A percentile compares a stretch with the other conserved stretches of the same genome.
Conservation (phyloP, 257 asterid species). For the Przewalskia tangutica region DNA sequence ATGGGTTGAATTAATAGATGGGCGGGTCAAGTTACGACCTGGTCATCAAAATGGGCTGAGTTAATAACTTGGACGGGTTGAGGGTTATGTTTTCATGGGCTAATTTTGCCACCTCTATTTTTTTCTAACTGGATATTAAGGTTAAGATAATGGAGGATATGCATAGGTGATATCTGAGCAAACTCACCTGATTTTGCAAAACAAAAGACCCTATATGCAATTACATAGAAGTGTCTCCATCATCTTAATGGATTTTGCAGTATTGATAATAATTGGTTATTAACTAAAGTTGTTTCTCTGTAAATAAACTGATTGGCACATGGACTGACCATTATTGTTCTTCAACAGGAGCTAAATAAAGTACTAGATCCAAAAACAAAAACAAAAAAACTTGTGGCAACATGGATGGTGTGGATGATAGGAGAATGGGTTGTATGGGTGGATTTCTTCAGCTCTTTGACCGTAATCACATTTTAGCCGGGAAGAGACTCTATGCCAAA, state of each 20-base stretch:
- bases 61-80: too few species aligned
- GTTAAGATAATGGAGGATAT: background rate
- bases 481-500: constrained; percentile 43
- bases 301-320: background rate
- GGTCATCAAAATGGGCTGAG: too few species aligned
- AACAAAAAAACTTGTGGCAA: background rate
- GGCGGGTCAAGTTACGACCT: too few species aligned
- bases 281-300: background rate
- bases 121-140: background rate
- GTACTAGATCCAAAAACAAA: background rate
- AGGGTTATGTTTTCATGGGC: too few species aligned
- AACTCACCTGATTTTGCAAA: background rate
- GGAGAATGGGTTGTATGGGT: constrained; percentile 71
- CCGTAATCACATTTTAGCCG: constrained; percentile 61
- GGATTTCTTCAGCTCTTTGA: constrained; percentile 72
- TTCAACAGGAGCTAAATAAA: constrained; percentile 5
- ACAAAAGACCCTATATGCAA: background rate
- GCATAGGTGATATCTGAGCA: background rate
- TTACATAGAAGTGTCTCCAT: background rate
- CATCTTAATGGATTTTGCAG: background rate
- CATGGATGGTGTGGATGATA: constrained; percentile 6
- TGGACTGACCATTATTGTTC: background rate
- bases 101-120: too few species aligned
- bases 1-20: too few species aligned
- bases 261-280: background rate